phyloP scores from a whole-genome alignment of 768 basidiomycete genomes.

The Agrocybe praecox region DNA sequence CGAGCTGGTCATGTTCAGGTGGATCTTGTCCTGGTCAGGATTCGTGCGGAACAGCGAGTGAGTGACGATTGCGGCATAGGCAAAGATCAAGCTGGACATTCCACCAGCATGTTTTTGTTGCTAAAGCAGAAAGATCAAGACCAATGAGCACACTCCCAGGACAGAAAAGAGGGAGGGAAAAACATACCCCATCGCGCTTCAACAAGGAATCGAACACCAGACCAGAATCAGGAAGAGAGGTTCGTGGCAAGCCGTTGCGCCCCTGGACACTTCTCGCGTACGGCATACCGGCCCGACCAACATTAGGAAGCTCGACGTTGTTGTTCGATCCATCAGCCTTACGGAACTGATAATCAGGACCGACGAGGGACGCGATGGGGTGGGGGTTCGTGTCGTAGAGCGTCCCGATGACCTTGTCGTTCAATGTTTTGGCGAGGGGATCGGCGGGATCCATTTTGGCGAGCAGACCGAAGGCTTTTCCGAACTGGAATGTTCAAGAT shows the following conservation, averaged over 20 bases:
- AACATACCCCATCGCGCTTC: slow-evolving; percentile 26
- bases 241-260: slow-evolving; percentile 37
- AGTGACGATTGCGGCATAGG: slow-evolving; percentile 65
- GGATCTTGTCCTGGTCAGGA: slow-evolving; percentile 35
- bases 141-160: not conserved
- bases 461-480: slow-evolving; percentile 14
- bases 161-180: not conserved
- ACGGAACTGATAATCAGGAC: slow-evolving; percentile 36
- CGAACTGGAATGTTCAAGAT: slow-evolving; percentile 8
- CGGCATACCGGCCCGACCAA: slow-evolving; percentile 53
- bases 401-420: slow-evolving; percentile 32
- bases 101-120: slow-evolving; percentile 52
- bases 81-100: slow-evolving; percentile 63
- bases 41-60: slow-evolving; percentile 58
- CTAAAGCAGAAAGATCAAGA: slow-evolving; percentile 16
- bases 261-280: slow-evolving; percentile 57
- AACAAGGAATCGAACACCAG: slow-evolving; percentile 66
- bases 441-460: slow-evolving; percentile 12
- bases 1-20: slow-evolving; percentile 52
- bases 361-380: slow-evolving; percentile 36
- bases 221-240: slow-evolving; percentile 55
- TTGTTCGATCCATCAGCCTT: slow-evolving; percentile 34
- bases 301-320: slow-evolving; percentile 43
- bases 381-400: slow-evolving; percentile 66
- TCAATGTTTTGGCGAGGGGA: slow-evolving; percentile 12